Evolutionary conservation across 768 basidiomycete genomes (phyloP).

Genomic region (Jaapia argillacea): DNA sequence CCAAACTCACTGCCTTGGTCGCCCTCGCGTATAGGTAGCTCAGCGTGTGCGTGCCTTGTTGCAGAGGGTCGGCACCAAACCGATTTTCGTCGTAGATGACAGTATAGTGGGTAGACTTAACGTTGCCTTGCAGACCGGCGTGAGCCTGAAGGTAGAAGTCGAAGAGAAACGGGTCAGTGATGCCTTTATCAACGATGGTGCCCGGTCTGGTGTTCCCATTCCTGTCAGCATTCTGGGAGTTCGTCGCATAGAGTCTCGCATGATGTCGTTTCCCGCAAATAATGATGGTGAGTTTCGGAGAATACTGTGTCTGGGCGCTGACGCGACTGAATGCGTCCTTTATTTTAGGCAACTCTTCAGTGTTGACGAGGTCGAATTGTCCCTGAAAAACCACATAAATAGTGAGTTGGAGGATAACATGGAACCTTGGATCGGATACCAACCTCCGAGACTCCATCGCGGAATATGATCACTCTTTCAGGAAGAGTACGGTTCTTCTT

Average conservation of each 20-base stretch:
- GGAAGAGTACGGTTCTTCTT: conserved; percentile 47
- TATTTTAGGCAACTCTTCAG: conserved; percentile 54
- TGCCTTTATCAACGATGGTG: conserved; percentile 71
- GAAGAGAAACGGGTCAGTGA: conserved; percentile 35
- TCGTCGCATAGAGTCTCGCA: conserved; percentile 50
- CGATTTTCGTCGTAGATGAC: conserved; percentile 71
- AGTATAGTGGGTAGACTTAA: conserved; percentile 68
- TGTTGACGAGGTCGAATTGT: conserved; percentile 56
- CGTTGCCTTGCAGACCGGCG: conserved; percentile 61
- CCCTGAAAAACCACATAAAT: conserved; percentile 31
- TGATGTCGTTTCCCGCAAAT: conserved; percentile 74
- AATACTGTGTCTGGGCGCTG: conserved; percentile 36
- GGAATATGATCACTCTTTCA: conserved; percentile 59
- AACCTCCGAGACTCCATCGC: conserved; percentile 80
- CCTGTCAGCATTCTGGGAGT: conserved; percentile 36
- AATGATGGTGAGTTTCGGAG: conserved; percentile 57
- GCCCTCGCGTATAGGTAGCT: conserved; percentile 77
- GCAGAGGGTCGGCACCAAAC: conserved; percentile 61
- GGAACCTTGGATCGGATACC: conserved; percentile 8
- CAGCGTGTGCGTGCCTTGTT: conserved; percentile 57
- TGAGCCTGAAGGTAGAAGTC: conserved; percentile 47
- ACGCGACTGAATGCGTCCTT: conserved; percentile 47
- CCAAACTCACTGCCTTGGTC: conserved; percentile 73
- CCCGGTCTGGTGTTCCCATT: conserved; percentile 77
- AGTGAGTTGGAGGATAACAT: not conserved